Evolutionary conservation across 2,329 filamentous ascomycete genomes (phyloP).

Genomic region (Madurella fahalii): DNA sequence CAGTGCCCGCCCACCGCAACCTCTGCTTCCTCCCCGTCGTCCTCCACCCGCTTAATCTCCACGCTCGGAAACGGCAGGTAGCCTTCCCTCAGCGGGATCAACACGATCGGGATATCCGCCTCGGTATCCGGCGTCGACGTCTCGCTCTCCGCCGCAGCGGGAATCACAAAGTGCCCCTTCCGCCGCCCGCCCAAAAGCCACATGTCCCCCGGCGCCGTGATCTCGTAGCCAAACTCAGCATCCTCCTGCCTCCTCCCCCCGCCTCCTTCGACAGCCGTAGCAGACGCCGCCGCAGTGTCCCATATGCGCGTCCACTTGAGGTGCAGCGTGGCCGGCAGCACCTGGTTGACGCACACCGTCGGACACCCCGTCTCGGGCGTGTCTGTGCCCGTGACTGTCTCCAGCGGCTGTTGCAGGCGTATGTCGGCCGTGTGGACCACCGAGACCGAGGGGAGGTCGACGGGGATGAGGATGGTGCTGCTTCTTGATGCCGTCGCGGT

Average conservation of each 20-base stretch:
- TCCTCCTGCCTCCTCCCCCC: slow-evolving; percentile 33
- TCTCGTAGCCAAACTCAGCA: slow-evolving; percentile 78
- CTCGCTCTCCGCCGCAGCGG: slow-evolving; percentile 28
- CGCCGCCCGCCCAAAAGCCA: slow-evolving; percentile 85
- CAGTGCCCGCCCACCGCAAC: slow-evolving; percentile 43
- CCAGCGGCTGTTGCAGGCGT: slow-evolving; percentile 43
- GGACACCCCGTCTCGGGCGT: slow-evolving; percentile 35
- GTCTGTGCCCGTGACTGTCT: slow-evolving; percentile 27
- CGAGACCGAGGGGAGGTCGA: slow-evolving; percentile 79
- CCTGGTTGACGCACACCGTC: slow-evolving; percentile 58
- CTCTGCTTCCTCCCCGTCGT: slow-evolving; percentile 19
- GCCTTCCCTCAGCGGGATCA: slow-evolving; percentile 77
- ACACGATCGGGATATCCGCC: slow-evolving; percentile 62
- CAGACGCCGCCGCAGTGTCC: slow-evolving; percentile 42
- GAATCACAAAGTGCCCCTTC: slow-evolving; percentile 70
- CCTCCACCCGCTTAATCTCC: slow-evolving; percentile 64
- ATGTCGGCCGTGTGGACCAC: slow-evolving; percentile 78
- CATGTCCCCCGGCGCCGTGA: slow-evolving; percentile 66
- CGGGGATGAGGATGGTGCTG: slow-evolving; percentile 73
- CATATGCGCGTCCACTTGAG: slow-evolving; percentile 61
- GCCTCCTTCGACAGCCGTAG: not conserved
- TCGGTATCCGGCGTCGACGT: slow-evolving; percentile 45
- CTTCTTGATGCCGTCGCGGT: slow-evolving; percentile 26
- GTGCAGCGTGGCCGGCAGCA: slow-evolving; percentile 58
- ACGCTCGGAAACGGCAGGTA: slow-evolving; percentile 72